Evolutionary conservation across 2,329 filamentous ascomycete genomes (phyloP), one percentile per base, ranked within the genome.

Genomic region (Clonostachys byssicola): DNA sequence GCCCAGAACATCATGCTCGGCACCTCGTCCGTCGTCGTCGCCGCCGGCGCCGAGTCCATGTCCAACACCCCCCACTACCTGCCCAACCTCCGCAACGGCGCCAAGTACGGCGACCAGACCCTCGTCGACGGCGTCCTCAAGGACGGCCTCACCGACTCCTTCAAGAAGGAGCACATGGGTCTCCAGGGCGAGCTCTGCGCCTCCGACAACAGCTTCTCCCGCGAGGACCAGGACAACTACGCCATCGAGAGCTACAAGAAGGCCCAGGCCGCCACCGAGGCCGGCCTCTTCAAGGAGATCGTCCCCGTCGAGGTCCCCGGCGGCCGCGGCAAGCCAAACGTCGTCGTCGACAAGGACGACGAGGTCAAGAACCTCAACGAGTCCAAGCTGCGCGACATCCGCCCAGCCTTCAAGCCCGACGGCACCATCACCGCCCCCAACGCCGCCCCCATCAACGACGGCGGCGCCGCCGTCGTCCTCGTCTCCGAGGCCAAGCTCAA

Each of bases 1-100:
- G 89, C 92, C 45, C 94, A 97, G 73, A 96, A 92, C 60, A 99
- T 99, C 75, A 91, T 97, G 68, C 95, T 92, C 46, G 92, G 94
- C 57, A 96, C 90, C 65, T 92, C 92, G 54, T 86, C 89, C 58
- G 86, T 96, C 55, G 85, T 99, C 54, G 90, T 99, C 50, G 94
- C 92, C 55, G 94, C 92, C 63, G 94, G 94, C 59, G 85, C 92
- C 57, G 94, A 99, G 77, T 96, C 91, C 77, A 99, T 99, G 94
- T 96, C 92, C 64, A 97, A 97, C 75, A 80, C 87, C 47, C 94
- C 94, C 45, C 92, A 99, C 77, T 99, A 99, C 77, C 86, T 96
- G 46, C 88, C 91, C 54, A 88, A 77, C 68, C 78, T 96, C 59
- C 88, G 94, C 67, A 86, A 72, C 56, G 94, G 94, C 57, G 85